Base-by-base conservation (phyloP, 2,329 filamentous ascomycete genomes). In the Fusarium aywerte region DNA sequence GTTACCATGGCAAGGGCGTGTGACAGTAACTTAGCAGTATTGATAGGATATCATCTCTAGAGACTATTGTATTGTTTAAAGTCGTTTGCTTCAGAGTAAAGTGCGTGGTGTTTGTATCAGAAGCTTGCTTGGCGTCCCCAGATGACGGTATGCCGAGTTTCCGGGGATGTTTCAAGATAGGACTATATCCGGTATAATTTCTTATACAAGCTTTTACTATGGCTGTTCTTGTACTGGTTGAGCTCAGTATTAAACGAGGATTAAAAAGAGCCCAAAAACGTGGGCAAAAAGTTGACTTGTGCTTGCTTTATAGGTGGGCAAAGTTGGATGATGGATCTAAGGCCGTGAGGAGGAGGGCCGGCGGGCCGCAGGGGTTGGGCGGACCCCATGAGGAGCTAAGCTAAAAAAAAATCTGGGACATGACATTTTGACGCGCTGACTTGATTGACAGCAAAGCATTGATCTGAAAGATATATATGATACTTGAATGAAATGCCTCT, bases 181-280 rank as follows among this genome's bases (percentile, higher is more conserved):
- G 32, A 42, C 39, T 58, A 54, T 69, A 31, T 52, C 10, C 15
- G 25, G 3, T 4, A 54, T 69, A 72, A 53, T 56, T 71, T 35
- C n/a, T 11, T 43, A 32, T 33, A 35, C 27, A 27, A 12, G 7
- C 2, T 8, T 5, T 10, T 10, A 13, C 21, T 13, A 57, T 25
- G 36, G 18, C 9, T 7, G 1, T 16, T 16, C 9, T 58, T 52
- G 20, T 44, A 35, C 38, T 29, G 48, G 31, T 53, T 74, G 42
- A 79, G 81, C 77, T 80, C 81, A 77, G 66, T 79, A 65, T 57
- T 40, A 49, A 55, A 47, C 39, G 77, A 77, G 80, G 88, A 87
- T 79, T 80, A 82, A 73, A 89, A 89, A 73, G 84, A 92, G 89
- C 86, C 86, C 83, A 89, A 88, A 82, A 85, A 91, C 78, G 81